Evolutionary conservation across 352 stramenopile species (phyloP).

Genomic region (Phytopythium aichiense): DNA sequence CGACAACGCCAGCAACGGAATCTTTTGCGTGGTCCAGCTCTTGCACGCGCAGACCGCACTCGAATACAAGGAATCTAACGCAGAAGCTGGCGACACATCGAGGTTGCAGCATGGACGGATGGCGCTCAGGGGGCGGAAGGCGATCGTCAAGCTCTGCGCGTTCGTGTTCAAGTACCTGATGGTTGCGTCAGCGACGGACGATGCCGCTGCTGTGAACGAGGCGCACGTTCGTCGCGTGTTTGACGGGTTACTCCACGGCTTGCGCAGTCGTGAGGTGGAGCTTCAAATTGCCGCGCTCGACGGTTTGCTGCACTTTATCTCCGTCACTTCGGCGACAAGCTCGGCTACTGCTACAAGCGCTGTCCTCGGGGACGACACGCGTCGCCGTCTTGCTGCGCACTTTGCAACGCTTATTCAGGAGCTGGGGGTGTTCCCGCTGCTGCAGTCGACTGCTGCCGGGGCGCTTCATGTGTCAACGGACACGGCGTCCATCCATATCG

Average conservation of each 20-base stretch:
- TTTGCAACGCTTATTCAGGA: constrained; percentile 66
- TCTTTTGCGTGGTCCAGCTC: constrained; percentile 28
- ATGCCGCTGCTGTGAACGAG: constrained; percentile 9
- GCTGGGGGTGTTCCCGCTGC: constrained; percentile 69
- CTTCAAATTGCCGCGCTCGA: constrained; percentile 74
- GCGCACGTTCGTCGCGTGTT: constrained; percentile 48
- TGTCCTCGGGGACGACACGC: not conserved
- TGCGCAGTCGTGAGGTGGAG: constrained; percentile 56
- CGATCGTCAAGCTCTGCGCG: constrained; percentile 65
- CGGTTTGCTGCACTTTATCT: constrained; percentile 71
- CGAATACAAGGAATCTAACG: constrained; percentile 35
- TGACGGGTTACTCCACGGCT: constrained; percentile 55
- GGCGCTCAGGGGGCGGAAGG: constrained; percentile 39
- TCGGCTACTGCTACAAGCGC: constrained; percentile 12
- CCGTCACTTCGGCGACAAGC: constrained; percentile 25
- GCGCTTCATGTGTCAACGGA: constrained; percentile 28
- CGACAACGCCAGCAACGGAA: constrained; percentile 9
- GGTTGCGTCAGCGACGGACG: constrained; percentile 34
- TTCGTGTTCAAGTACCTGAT: constrained; percentile 78
- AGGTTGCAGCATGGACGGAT: constrained; percentile 13
- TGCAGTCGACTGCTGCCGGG: constrained; percentile 53
- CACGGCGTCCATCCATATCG: constrained; percentile 31
- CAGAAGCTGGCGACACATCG: not conserved
- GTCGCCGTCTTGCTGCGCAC: constrained; percentile 5
- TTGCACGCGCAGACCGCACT: constrained; percentile 47